These are phyloP conservation scores for Wickerhamiella kurtzmanii DNA, from an alignment of 805 yeast genomes.

Conservation along the genomic window DNA sequence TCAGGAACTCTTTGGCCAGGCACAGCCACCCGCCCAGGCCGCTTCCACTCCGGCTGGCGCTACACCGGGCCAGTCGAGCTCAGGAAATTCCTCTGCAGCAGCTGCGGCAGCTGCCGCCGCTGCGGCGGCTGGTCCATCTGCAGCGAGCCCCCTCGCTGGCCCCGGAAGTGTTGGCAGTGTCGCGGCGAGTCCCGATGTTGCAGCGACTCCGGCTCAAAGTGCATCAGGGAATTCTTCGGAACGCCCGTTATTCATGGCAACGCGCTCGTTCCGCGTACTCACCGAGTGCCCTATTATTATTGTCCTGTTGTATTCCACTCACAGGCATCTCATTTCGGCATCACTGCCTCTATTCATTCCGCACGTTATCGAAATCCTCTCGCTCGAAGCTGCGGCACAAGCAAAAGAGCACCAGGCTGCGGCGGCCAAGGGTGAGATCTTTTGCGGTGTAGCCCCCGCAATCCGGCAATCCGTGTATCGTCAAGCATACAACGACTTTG, in stretches of 20 bases:
- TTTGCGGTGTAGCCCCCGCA: constrained; percentile 59
- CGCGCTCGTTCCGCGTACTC: constrained; percentile 75
- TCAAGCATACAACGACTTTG: constrained; percentile 72
- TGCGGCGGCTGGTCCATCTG: neutral
- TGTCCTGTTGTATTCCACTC: constrained; percentile 82
- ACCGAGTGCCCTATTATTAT: constrained; percentile 96
- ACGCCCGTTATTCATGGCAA: constrained; percentile 39
- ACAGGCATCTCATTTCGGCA: constrained; percentile 57
- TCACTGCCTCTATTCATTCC: constrained; percentile 72
- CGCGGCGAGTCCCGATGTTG: constrained; percentile 29
- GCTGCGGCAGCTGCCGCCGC: neutral
- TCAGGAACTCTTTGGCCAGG: constrained; percentile 44
- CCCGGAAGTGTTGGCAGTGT: constrained; percentile 16
- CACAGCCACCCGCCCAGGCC: constrained; percentile 5
- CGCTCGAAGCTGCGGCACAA: constrained; percentile 74
- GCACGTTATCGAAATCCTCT: constrained; percentile 57
- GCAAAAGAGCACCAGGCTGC: constrained; percentile 48
- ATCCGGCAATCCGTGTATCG: constrained; percentile 45
- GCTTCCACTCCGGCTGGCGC: constrained; percentile 28
- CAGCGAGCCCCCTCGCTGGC: neutral
- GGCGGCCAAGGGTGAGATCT: constrained; percentile 41
- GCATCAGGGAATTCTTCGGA: neutral
- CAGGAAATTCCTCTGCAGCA: constrained; percentile 10
- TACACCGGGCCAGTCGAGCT: constrained; percentile 29
- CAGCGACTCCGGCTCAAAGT: neutral